phyloP scores from a whole-genome alignment of 768 basidiomycete genomes.

The Omphalotus guepiniiformis region DNA sequence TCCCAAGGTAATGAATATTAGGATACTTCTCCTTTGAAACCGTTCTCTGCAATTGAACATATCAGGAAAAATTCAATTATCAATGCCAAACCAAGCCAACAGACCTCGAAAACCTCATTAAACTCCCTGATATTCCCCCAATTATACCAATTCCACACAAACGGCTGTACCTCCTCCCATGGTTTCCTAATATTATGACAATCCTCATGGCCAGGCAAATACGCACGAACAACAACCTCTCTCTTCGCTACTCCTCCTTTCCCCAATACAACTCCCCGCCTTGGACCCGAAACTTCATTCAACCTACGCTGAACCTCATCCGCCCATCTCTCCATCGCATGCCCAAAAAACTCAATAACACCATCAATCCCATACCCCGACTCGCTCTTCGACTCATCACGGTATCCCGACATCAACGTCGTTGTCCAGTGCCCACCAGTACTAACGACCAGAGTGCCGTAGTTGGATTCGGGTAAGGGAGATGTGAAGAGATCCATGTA shows the following conservation, averaged over 20 bases:
- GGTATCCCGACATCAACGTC: constrained; percentile 42
- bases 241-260: constrained; percentile 19
- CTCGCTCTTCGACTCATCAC: constrained; percentile 24
- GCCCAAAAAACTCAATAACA: constrained; percentile 53
- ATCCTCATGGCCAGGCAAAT: constrained; percentile 62
- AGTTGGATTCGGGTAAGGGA: constrained; percentile 46
- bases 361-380: constrained; percentile 41
- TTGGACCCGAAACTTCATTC: constrained; percentile 27
- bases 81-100: constrained; percentile 10
- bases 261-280: constrained; percentile 10
- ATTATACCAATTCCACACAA: constrained; percentile 52
- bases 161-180: constrained; percentile 40
- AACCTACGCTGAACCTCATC: constrained; percentile 43
- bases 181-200: constrained; percentile 48
- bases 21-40: constrained; percentile 41
- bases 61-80: constrained; percentile 8
- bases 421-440: constrained; percentile 73
- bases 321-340: constrained; percentile 57
- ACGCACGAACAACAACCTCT: constrained; percentile 55
- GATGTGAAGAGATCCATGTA: constrained; percentile 41
- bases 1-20: constrained; percentile 53
- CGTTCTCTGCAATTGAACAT: constrained; percentile 32
- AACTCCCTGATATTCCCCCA: constrained; percentile 59
- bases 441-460: constrained; percentile 57
- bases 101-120: constrained; percentile 57